Evolutionary conservation across 2,329 filamentous ascomycete genomes (phyloP).

Genomic region (Diaporthe helianthi): DNA sequence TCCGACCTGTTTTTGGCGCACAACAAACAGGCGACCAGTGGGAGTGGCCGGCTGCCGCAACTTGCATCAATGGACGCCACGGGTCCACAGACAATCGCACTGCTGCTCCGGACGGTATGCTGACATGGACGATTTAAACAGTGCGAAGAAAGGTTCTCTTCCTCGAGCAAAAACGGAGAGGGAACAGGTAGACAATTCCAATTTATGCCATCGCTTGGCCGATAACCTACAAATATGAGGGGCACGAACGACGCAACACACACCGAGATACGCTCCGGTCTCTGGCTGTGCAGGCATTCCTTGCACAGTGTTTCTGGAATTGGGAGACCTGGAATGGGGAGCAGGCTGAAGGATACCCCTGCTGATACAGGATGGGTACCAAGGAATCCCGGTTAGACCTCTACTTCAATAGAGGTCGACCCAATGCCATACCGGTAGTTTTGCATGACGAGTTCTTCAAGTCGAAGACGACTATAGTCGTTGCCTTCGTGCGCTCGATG

Average conservation of each 20-base stretch:
- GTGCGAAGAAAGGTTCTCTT: conserved; percentile 97
- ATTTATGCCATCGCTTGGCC: background rate
- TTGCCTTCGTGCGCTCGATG: background rate
- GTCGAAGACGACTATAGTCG: background rate
- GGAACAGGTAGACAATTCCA: conserved; percentile 52
- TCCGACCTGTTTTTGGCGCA: background rate
- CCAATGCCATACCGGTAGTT: background rate
- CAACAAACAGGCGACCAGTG: background rate
- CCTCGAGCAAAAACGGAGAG: conserved; percentile 86
- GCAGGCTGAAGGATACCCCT: background rate
- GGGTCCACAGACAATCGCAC: background rate
- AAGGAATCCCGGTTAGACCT: background rate
- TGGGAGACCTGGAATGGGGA: background rate
- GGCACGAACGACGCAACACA: background rate
- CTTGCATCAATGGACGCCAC: background rate
- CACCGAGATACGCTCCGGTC: background rate
- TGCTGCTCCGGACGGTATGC: background rate
- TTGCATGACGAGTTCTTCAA: background rate
- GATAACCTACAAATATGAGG: background rate
- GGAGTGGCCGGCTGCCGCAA: background rate
- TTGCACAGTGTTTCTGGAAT: background rate
- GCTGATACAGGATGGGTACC: background rate
- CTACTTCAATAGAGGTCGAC: background rate
- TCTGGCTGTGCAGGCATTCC: background rate
- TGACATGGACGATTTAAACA: conserved; percentile 46